phyloP scores from a whole-genome alignment of 2,329 filamentous ascomycete genomes.

The Lachnellula willkommii region DNA sequence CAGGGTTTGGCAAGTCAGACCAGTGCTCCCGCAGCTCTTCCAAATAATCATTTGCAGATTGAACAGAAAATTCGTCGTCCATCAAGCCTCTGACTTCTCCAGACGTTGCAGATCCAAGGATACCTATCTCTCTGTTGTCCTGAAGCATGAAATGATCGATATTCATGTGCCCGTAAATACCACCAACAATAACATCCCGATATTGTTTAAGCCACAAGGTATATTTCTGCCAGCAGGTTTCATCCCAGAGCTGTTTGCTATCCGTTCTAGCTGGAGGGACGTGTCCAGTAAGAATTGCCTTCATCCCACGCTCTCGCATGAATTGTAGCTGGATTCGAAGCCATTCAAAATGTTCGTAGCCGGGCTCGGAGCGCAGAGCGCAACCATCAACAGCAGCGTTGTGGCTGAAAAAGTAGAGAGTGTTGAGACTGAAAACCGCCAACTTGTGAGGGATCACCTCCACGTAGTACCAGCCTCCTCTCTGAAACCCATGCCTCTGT shows the following conservation, averaged over 20 bases:
- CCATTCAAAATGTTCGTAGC: conserved; percentile 96
- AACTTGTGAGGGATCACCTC: conserved; percentile 84
- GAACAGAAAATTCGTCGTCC: conserved; percentile 53
- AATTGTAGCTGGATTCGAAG: conserved; percentile 81
- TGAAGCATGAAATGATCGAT: conserved; percentile 95
- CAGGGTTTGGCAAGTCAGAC: conserved; percentile 60
- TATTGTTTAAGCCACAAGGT: conserved; percentile 86
- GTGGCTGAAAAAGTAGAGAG: conserved; percentile 89
- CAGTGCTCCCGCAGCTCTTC: conserved; percentile 72
- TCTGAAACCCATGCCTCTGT: conserved; percentile 84
- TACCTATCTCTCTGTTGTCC: conserved; percentile 71
- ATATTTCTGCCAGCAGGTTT: conserved; percentile 98
- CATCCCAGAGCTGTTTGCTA: conserved; percentile 86
- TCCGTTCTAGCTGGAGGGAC: conserved; percentile 84
- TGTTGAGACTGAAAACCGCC: conserved; percentile 91
- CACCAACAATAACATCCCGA: conserved; percentile 77
- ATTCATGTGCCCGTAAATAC: conserved; percentile 94
- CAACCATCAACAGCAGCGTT: conserved; percentile 95
- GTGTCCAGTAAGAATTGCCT: conserved; percentile 90
- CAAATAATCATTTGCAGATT: conserved; percentile 74
- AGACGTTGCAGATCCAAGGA: conserved; percentile 37
- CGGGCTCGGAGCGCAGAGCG: conserved; percentile 69
- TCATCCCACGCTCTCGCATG: conserved; percentile 78
- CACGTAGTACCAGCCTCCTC: conserved; percentile 90
- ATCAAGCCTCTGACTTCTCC: conserved; percentile 34